Conservation (phyloP, 2,329 filamentous ascomycete genomes). For the Dactylellina drechsleri region DNA sequence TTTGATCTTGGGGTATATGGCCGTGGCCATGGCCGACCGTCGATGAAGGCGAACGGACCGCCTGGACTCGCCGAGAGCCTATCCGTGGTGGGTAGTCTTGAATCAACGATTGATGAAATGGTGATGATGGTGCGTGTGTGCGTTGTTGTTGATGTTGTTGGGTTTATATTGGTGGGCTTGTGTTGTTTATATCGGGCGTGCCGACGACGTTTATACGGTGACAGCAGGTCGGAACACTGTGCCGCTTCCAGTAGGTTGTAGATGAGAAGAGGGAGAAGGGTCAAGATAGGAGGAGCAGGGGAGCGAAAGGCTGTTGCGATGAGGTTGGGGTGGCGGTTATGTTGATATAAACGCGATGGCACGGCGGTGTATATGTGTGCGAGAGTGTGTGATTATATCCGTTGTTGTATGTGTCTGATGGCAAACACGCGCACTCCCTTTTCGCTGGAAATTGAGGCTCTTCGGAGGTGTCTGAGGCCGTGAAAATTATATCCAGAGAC, state of each 20-base stretch:
- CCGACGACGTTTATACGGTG: constrained; percentile 13
- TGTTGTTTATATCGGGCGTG: constrained; percentile 47
- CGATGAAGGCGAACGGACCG: constrained; percentile 51
- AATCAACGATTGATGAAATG: constrained; percentile 8
- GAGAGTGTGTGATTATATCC: constrained; percentile 30
- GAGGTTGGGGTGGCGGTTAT: constrained; percentile 39
- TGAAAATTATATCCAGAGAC: constrained; percentile 17
- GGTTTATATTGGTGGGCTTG: constrained; percentile 25
- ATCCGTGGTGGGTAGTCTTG: constrained; percentile 42
- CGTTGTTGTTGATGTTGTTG: constrained; percentile 9
- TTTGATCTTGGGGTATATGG: constrained; percentile 54
- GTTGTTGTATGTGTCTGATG: constrained; percentile 48
- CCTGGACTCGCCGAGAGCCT: constrained; percentile 43
- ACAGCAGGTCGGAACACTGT: constrained; percentile 5
- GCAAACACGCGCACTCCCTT: constrained; percentile 55
- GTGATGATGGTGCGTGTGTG: not conserved
- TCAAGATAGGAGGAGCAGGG: constrained; percentile 4
- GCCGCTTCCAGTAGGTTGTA: constrained; percentile 4
- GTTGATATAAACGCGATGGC: constrained; percentile 42
- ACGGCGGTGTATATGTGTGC: constrained; percentile 18
- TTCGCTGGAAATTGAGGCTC: constrained; percentile 42
- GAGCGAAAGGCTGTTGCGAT: constrained; percentile 21
- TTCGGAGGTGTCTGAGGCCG: constrained; percentile 17
- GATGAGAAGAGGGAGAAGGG: constrained; percentile 7
- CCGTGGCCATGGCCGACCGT: constrained; percentile 54